These are phyloP conservation scores for Colletotrichum trifolii DNA, from an alignment of 2,329 filamentous ascomycete species.

Conservation along the genomic window DNA sequence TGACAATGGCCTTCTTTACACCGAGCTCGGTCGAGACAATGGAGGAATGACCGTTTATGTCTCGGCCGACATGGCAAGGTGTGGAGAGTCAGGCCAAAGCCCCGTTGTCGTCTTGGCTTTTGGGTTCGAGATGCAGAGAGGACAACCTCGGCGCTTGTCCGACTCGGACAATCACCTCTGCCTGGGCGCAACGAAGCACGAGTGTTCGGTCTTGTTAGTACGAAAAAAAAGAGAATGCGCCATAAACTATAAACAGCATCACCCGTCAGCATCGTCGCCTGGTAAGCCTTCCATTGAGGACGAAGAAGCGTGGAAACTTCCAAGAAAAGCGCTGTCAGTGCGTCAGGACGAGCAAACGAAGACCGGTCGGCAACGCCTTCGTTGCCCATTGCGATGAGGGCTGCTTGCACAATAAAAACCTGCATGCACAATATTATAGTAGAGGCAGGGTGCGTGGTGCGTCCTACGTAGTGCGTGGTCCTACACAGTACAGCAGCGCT, in stretches of 20 bases:
- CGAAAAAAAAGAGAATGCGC: conserved; percentile 6
- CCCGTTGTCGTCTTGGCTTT: neutral
- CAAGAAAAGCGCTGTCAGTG: conserved; percentile 34
- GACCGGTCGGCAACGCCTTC: conserved; percentile 9
- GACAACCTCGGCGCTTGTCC: conserved; percentile 1
- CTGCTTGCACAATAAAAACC: conserved; percentile 20
- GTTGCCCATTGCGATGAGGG: conserved; percentile 29
- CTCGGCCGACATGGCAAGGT: conserved; percentile 13
- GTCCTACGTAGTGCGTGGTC: conserved; percentile 13
- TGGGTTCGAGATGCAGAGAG: neutral
- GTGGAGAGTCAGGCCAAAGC: neutral
- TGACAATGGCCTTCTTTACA: conserved; percentile 25
- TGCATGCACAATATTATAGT: neutral
- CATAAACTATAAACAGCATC: neutral
- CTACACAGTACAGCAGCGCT: conserved; percentile 33
- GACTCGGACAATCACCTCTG: neutral
- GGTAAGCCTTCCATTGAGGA: neutral
- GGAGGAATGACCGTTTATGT: conserved; percentile 26
- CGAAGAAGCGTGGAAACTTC: conserved; percentile 5
- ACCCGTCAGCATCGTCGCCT: conserved; percentile 12
- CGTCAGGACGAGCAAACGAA: conserved; percentile 25
- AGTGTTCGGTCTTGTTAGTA: too few species aligned
- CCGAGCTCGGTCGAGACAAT: neutral
- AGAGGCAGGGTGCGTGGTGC: conserved; percentile 22
- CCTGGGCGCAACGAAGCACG: neutral